Percentiles rank a stretch among this genome's conserved stretches.
Conservation (phyloP, 1,284 basidiomycete species). For the Irpex sp. region DNA sequence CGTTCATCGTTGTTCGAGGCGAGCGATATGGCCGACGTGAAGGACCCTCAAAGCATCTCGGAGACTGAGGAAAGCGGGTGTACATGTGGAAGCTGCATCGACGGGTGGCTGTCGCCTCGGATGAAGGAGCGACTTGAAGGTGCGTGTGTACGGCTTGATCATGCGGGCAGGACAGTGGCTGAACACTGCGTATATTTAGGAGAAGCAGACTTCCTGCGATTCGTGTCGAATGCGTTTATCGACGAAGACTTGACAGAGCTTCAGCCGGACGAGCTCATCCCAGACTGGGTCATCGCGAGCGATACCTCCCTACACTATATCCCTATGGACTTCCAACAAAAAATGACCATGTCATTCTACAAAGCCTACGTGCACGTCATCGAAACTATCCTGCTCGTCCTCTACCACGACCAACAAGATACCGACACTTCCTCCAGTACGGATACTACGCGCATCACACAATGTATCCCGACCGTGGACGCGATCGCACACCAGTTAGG, state of each 20-base stretch:
- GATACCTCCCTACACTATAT: slow-evolving; percentile 16
- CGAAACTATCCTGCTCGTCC: slow-evolving; percentile 9
- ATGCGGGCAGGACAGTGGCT: neutral
- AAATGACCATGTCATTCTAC: slow-evolving; percentile 16
- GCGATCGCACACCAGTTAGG: slow-evolving; percentile 2
- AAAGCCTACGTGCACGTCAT: slow-evolving; percentile 13
- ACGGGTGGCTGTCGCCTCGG: slow-evolving; percentile 17
- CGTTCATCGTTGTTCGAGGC: neutral
- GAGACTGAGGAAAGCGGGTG: slow-evolving; percentile 1
- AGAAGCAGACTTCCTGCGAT: slow-evolving; percentile 8
- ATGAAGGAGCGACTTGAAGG: slow-evolving; percentile 18
- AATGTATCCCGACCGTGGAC: slow-evolving; percentile 8
- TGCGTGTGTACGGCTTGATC: neutral
- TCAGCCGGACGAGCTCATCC: slow-evolving; percentile 8
- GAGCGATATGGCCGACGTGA: neutral
- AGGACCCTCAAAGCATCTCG: neutral
- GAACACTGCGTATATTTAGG: neutral
- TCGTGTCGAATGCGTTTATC: slow-evolving; percentile 2
- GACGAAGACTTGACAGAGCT: slow-evolving; percentile 4
- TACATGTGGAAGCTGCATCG: slow-evolving; percentile 17
- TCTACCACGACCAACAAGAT: slow-evolving; percentile 3
- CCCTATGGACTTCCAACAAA: slow-evolving; percentile 12
- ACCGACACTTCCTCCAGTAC: neutral
- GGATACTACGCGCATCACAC: too few relatives aligned
- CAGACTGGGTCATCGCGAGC: slow-evolving; percentile 6